Percentiles rank a stretch among this genome's conserved stretches.
Evolutionary conservation across 495 filamentous ascomycete genomes (phyloP).

Genomic region (Recurvomyces mirabilis): DNA sequence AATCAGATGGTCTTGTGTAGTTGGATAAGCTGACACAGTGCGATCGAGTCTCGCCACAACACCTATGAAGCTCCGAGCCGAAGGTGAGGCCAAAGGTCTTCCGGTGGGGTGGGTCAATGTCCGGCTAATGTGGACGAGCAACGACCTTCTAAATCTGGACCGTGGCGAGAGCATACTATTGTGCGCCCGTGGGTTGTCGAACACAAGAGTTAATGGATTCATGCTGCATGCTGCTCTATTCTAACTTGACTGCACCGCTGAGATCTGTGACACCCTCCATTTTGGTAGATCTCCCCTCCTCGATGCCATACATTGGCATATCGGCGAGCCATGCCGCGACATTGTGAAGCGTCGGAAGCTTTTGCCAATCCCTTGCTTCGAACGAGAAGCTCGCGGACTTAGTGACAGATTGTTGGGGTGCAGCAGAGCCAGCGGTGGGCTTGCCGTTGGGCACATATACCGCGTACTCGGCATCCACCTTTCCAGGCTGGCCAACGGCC

Average conservation of each 20-base stretch:
- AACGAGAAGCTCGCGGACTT: constrained; percentile 36
- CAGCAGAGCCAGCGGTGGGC: constrained; percentile 4
- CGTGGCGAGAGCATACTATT: neutral
- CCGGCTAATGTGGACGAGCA: constrained; percentile 1
- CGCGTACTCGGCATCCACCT: constrained; percentile 38
- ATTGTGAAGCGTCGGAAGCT: constrained; percentile 46
- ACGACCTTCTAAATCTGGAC: neutral
- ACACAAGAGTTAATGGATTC: neutral
- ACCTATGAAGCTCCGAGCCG: too few relatives aligned
- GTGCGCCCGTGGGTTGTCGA: too few relatives aligned
- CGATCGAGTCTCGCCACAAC: too few relatives aligned
- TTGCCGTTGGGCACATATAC: constrained; percentile 35
- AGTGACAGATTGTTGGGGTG: constrained; percentile 29
- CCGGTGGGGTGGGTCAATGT: neutral
- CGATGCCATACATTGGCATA: constrained; percentile 42
- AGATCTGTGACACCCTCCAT: constrained; percentile 41
- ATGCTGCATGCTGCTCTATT: neutral
- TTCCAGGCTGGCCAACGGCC: constrained; percentile 35
- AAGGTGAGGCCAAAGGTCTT: too few relatives aligned
- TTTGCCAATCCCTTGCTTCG: constrained; percentile 31
- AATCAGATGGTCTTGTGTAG: too few relatives aligned
- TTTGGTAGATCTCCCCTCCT: constrained; percentile 40
- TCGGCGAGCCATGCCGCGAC: constrained; percentile 39
- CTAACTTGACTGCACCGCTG: constrained; percentile 23
- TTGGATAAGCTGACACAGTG: too few relatives aligned